Evolutionary conservation across 768 basidiomycete species (phyloP).

Genomic region (Lactarius evosmus): DNA sequence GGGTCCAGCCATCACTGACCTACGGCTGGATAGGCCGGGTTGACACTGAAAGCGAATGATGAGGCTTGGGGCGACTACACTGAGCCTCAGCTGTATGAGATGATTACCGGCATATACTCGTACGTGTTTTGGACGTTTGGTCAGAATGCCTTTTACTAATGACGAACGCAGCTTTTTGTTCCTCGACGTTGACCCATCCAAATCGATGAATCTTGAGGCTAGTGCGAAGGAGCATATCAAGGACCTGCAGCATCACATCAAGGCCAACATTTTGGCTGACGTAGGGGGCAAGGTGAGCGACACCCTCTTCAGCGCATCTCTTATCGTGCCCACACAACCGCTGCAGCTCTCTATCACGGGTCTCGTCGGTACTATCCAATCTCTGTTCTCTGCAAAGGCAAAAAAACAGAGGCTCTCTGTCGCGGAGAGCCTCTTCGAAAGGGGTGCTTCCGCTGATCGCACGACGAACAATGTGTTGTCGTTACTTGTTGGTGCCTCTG

Average conservation of each 20-base stretch:
- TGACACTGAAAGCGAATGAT: conserved; percentile 59
- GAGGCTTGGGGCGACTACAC: conserved; percentile 59
- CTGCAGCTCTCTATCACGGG: conserved; percentile 37
- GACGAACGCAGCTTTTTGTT: conserved; percentile 60
- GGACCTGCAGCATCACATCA: conserved; percentile 56
- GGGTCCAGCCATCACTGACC: background rate
- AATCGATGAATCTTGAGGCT: conserved; percentile 52
- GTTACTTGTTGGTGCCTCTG: conserved; percentile 61
- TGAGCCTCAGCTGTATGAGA: conserved; percentile 55
- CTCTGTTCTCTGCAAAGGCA: conserved; percentile 46
- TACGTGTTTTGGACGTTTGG: conserved; percentile 35
- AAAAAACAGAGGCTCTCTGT: conserved; percentile 42
- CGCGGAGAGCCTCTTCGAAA: conserved; percentile 55
- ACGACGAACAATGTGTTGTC: conserved; percentile 70
- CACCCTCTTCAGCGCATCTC: background rate
- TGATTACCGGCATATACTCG: conserved; percentile 70
- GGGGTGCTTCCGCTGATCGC: conserved; percentile 56
- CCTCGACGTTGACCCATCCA: conserved; percentile 61
- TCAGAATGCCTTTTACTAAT: background rate
- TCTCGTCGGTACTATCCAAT: conserved; percentile 46
- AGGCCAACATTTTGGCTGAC: conserved; percentile 42
- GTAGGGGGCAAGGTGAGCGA: conserved; percentile 43
- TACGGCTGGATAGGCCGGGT: conserved; percentile 52
- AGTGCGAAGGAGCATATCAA: conserved; percentile 52
- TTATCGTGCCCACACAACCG: background rate